A percentile compares a stretch with the other conserved stretches of the same genome.
Conservation (phyloP, 2,329 filamentous ascomycete species). For the Lachnellula hyalina region DNA sequence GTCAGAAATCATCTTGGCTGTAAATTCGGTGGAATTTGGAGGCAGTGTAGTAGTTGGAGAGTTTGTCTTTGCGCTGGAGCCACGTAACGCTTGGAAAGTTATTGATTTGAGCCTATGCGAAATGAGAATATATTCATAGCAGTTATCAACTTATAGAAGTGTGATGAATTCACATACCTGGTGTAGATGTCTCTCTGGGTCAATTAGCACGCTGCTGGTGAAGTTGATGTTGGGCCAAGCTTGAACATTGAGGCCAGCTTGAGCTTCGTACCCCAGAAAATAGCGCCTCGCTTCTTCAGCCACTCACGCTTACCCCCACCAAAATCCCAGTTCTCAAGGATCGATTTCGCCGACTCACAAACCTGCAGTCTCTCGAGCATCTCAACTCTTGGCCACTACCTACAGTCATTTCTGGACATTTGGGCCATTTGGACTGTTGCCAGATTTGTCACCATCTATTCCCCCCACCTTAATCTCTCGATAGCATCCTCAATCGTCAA, state of each 20-base stretch:
- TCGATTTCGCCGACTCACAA: constrained; percentile 8
- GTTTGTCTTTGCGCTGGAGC: not conserved
- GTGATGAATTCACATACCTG: not conserved
- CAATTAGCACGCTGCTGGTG: not conserved
- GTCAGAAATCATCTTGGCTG: constrained; percentile 84
- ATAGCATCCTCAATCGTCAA: constrained; percentile 33
- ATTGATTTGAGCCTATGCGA: not conserved
- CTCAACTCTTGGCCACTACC: not conserved
- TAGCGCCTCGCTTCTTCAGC: constrained; percentile 21
- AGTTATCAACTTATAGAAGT: not conserved
- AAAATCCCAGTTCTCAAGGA: constrained; percentile 18
- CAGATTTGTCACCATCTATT: not conserved
- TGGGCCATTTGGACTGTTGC: not conserved
- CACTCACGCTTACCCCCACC: constrained; percentile 14
- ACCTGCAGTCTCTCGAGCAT: constrained; percentile 13
- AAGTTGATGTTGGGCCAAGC: constrained; percentile 6
- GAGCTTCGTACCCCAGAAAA: constrained; percentile 23
- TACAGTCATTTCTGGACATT: constrained; percentile 29
- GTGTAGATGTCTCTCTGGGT: not conserved
- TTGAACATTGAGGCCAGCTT: constrained; percentile 30
- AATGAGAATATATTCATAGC: not conserved
- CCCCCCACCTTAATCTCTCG: not conserved
- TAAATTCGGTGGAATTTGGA: constrained; percentile 1
- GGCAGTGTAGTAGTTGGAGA: constrained; percentile 14
- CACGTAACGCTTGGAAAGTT: constrained; percentile 1